Percentiles rank a stretch among this genome's conserved stretches.
Evolutionary conservation across 2,329 filamentous ascomycete species (phyloP).

Genomic region (Calycina marina): DNA sequence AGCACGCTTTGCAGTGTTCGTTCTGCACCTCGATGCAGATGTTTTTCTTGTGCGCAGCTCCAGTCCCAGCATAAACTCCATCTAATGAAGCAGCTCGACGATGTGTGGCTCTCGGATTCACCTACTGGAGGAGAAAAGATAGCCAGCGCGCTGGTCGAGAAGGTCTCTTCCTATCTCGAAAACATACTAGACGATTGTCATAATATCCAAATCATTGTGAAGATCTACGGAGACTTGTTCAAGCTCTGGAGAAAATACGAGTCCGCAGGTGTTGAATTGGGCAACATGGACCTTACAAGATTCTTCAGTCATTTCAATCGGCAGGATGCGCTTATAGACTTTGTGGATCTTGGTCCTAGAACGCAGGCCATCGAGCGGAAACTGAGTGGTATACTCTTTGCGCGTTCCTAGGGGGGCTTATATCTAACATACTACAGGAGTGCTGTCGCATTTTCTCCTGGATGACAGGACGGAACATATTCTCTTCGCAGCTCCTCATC

Average conservation of each 20-base stretch:
- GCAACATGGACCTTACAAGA: neutral
- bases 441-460: neutral
- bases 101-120: neutral
- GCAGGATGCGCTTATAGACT: neutral
- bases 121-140: neutral
- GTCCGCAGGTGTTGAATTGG: neutral
- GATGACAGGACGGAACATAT: neutral
- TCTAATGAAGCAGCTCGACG: slow-evolving; percentile 1
- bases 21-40: slow-evolving; percentile 1
- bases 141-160: neutral
- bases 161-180: neutral
- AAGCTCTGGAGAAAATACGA: slow-evolving; percentile 1
- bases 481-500: neutral
- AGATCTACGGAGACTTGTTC: slow-evolving; percentile 1
- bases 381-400: neutral
- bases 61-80: neutral
- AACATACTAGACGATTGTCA: neutral
- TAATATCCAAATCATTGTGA: neutral
- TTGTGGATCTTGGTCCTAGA: slow-evolving; percentile 1
- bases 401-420: neutral
- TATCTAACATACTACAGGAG: neutral
- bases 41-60: neutral
- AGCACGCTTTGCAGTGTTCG: neutral
- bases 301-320: slow-evolving; percentile 1
- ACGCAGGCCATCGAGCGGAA: neutral